Percentiles rank a stretch among this genome's conserved stretches.
These are phyloP conservation scores for Cladosporium phlei DNA, from an alignment of 2,329 filamentous ascomycete genomes.

Conservation along the genomic window DNA sequence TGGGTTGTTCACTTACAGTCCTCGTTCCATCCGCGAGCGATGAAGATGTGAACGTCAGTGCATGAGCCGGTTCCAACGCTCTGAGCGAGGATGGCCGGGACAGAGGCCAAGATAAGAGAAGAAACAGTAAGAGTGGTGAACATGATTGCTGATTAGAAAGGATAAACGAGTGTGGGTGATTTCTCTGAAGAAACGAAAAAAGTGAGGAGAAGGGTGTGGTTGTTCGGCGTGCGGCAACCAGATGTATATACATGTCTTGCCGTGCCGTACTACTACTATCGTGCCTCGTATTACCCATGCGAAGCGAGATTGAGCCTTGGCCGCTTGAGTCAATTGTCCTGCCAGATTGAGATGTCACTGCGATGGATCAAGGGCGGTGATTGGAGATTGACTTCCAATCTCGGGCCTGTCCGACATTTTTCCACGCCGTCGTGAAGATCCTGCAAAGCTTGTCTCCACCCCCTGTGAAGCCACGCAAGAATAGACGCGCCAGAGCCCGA, in stretches of 20 bases:
- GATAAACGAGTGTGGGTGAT: neutral
- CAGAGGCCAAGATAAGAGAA: slow-evolving; percentile 15
- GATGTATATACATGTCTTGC: neutral
- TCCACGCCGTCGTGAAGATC: slow-evolving; percentile 4
- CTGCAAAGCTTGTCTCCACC: neutral
- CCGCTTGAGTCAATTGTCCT: neutral
- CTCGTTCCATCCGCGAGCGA: slow-evolving; percentile 23
- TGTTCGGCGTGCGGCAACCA: neutral
- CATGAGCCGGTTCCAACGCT: slow-evolving; percentile 19
- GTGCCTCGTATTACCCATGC: neutral
- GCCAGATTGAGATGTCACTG: neutral
- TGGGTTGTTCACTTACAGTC: neutral
- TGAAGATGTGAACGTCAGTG: slow-evolving; percentile 22
- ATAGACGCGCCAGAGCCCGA: neutral
- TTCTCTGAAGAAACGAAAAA: neutral
- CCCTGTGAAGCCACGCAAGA: neutral
- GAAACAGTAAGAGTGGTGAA: slow-evolving; percentile 12
- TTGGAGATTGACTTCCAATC: neutral
- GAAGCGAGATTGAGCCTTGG: slow-evolving; percentile 3
- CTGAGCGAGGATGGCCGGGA: slow-evolving; percentile 11
- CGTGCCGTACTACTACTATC: neutral
- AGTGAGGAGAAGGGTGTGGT: neutral
- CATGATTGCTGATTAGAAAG: slow-evolving; percentile 3
- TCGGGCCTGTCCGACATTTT: neutral
- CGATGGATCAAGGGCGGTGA: neutral